A percentile compares a stretch with the other conserved stretches of the same genome.
These are phyloP conservation scores for Cyclotella cryptica DNA, from an alignment of 108 stramenopile species.

Conservation along the genomic window DNA sequence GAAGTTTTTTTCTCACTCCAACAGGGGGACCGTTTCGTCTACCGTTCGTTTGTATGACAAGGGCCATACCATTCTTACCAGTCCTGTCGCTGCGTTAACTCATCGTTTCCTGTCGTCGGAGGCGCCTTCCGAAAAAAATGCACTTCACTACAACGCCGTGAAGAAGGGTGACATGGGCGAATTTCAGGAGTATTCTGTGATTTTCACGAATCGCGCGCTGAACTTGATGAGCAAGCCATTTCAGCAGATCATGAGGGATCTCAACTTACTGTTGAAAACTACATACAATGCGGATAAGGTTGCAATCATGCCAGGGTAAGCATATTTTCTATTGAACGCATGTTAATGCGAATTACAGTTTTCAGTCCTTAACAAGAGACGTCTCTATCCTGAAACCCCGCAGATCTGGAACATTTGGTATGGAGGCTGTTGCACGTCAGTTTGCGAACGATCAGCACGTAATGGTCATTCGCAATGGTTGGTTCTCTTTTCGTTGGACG, in stretches of 20 bases:
- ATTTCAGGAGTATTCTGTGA: conserved; percentile 89
- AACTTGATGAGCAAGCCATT: conserved; percentile 94
- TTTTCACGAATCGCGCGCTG: conserved; percentile 90
- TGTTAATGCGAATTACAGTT: background rate
- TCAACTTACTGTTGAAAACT: conserved; percentile 78
- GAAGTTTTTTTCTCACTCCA: background rate
- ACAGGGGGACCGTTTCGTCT: background rate
- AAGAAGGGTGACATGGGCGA: conserved; percentile 80
- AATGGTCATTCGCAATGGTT: conserved; percentile 93
- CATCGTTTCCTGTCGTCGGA: conserved; percentile 18
- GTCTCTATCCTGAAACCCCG: background rate
- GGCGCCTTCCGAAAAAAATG: background rate
- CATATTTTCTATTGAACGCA: conserved; percentile 1
- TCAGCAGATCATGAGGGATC: conserved; percentile 89
- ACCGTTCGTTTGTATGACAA: background rate
- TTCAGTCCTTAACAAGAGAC: too few species aligned
- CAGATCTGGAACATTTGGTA: conserved; percentile 87
- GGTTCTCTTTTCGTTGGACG: conserved; percentile 94
- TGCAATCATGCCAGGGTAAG: conserved; percentile 92
- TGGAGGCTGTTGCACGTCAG: conserved; percentile 93
- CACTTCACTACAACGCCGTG: conserved; percentile 56
- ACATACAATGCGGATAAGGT: conserved; percentile 93
- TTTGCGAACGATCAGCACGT: conserved; percentile 92
- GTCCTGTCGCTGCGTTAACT: background rate
- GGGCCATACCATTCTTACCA: background rate